phyloP scores from a whole-genome alignment of 2,329 filamentous ascomycete genomes.

The Trichoderma atrobrunneum region DNA sequence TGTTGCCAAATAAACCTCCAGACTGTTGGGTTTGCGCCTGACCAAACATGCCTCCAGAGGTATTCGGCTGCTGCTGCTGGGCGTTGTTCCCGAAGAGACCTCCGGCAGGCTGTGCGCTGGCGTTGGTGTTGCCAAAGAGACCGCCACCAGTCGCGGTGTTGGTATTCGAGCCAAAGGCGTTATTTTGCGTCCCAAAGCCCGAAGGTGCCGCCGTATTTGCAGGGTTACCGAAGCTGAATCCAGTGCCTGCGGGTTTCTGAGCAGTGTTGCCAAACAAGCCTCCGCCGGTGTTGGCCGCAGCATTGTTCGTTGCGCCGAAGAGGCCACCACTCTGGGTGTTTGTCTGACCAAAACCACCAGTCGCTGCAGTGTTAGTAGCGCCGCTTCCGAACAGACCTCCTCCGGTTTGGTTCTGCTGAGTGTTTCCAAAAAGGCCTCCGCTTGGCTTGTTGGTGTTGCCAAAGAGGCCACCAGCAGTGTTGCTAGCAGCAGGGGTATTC shows the following conservation, averaged over 20 bases:
- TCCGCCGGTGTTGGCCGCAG: constrained; percentile 28
- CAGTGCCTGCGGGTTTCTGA: constrained; percentile 35
- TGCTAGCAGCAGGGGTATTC: constrained; percentile 29
- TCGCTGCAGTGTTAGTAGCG: constrained; percentile 28
- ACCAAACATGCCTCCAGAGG: constrained; percentile 36
- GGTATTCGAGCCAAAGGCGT: constrained; percentile 37
- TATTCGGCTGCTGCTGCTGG: constrained; percentile 31
- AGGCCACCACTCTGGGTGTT: constrained; percentile 30
- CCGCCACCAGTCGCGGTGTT: constrained; percentile 27
- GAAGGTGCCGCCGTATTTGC: constrained; percentile 27
- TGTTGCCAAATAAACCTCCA: constrained; percentile 46
- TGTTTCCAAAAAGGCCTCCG: constrained; percentile 41
- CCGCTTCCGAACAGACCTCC: constrained; percentile 42
- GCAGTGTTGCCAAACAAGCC: constrained; percentile 44
- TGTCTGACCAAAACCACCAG: constrained; percentile 40
- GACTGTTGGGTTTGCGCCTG: constrained; percentile 32
- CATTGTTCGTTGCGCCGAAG: constrained; percentile 30
- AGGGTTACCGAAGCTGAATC: constrained; percentile 45
- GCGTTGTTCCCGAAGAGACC: constrained; percentile 44
- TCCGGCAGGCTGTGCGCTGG: constrained; percentile 28
- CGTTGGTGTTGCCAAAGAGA: constrained; percentile 40
- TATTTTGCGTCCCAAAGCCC: constrained; percentile 30
- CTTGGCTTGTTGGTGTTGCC: constrained; percentile 27
- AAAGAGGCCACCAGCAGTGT: constrained; percentile 26
- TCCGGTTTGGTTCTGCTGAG: constrained; percentile 27